phyloP scores from a whole-genome alignment of 768 basidiomycete species.

The Zangia roseola region DNA sequence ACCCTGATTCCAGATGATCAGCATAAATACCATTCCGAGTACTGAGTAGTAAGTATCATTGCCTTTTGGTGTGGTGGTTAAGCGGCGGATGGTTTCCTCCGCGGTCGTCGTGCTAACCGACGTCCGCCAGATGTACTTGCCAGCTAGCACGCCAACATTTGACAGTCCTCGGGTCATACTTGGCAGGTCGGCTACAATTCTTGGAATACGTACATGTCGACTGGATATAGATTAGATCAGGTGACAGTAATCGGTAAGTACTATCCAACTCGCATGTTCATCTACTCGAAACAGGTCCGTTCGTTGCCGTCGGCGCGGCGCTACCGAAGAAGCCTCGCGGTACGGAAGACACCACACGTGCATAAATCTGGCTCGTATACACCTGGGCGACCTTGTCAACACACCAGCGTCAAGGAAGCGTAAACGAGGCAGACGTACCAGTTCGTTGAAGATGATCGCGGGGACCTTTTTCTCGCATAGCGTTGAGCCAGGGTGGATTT shows the following conservation, averaged over 20 bases:
- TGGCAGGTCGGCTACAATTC: conserved; percentile 3
- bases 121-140: no score
- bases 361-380: conserved; percentile 82
- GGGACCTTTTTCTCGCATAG: conserved; percentile 79
- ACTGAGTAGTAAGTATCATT: no score
- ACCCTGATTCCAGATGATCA: no score
- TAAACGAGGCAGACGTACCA: conserved; percentile 51
- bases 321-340: conserved; percentile 51
- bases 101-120: no score
- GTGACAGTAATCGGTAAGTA: neutral
- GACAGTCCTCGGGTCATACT: neutral
- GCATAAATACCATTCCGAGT: no score
- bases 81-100: no score
- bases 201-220: neutral
- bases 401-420: neutral
- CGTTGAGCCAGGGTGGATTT: conserved; percentile 88
- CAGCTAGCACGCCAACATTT: no score
- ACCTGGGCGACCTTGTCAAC: conserved; percentile 46
- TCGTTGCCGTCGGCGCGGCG: conserved; percentile 13
- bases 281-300: conserved; percentile 13
- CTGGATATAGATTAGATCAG: conserved; percentile 12
- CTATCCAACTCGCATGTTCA: conserved; percentile 6
- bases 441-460: conserved; percentile 90
- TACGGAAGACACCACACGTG: conserved; percentile 86
- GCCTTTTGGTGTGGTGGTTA: no score